Percentiles rank a stretch among this genome's conserved stretches.
These are phyloP conservation scores for Ophiostoma angusticollis DNA, from an alignment of 2,329 filamentous ascomycete genomes.

Conservation along the genomic window DNA sequence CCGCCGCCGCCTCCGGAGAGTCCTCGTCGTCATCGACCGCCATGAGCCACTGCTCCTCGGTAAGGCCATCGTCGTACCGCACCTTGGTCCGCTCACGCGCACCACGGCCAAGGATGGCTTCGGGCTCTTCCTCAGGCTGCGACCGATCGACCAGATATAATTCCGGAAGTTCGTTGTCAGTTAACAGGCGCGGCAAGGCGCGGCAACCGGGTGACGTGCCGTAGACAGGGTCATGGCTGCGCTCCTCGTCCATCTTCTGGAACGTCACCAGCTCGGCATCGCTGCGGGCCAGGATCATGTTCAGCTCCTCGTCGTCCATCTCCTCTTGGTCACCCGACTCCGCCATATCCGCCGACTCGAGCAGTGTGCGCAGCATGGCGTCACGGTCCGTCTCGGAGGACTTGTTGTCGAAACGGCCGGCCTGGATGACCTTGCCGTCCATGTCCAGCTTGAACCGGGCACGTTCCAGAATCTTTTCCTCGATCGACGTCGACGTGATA, in stretches of 20 bases:
- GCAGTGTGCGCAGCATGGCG: constrained; percentile 82
- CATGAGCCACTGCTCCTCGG: constrained; percentile 97
- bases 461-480: constrained; percentile 95
- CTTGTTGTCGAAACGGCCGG: constrained; percentile 98
- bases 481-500: constrained; percentile 92
- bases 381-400: constrained; percentile 97
- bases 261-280: constrained; percentile 69
- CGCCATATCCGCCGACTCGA: constrained; percentile 68
- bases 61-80: constrained; percentile 92
- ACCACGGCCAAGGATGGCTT: constrained; percentile 67
- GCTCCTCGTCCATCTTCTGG: constrained; percentile 70
- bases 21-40: constrained; percentile 96
- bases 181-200: constrained; percentile 65
- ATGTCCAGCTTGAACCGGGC: constrained; percentile 97
- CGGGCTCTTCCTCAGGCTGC: constrained; percentile 68
- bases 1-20: constrained; percentile 80
- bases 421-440: constrained; percentile 98
- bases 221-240: constrained; percentile 53
- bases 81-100: constrained; percentile 90
- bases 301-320: constrained; percentile 97
- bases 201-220: constrained; percentile 52
- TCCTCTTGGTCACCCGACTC: constrained; percentile 72
- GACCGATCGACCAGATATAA: constrained; percentile 86
- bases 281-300: constrained; percentile 80
- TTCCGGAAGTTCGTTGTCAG: constrained; percentile 78